Conservation (phyloP, 2,329 filamentous ascomycete species). For the Cercospora sp. region DNA sequence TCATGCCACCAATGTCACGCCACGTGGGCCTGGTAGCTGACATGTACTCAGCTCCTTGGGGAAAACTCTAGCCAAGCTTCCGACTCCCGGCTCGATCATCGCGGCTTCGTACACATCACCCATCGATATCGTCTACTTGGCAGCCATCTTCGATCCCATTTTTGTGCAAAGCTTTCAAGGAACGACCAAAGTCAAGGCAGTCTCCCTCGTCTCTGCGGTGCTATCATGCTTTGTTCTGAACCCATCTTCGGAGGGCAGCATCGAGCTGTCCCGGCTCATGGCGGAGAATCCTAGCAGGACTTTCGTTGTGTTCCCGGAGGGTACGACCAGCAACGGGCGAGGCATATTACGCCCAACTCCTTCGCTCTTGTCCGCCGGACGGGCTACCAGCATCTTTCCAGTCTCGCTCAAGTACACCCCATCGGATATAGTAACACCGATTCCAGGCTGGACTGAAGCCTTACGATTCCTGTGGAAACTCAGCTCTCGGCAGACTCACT, state of each 20-base stretch:
- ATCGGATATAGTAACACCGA: conserved; percentile 83
- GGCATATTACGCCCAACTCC: conserved; percentile 84
- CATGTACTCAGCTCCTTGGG: conserved; percentile 60
- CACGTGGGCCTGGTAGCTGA: conserved; percentile 21
- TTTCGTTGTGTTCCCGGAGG: conserved; percentile 89
- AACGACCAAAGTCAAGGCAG: conserved; percentile 65
- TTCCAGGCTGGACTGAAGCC: conserved; percentile 67
- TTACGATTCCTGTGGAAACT: conserved; percentile 79
- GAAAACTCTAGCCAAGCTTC: conserved; percentile 69
- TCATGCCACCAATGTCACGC: conserved; percentile 1
- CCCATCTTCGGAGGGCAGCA: conserved; percentile 28
- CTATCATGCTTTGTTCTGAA: conserved; percentile 52
- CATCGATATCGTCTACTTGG: conserved; percentile 88
- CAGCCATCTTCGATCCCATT: conserved; percentile 92
- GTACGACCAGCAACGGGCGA: conserved; percentile 88
- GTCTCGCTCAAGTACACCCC: conserved; percentile 87
- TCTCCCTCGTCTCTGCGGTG: conserved; percentile 76
- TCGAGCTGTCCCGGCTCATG: conserved; percentile 54
- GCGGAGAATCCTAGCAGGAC: conserved; percentile 69
- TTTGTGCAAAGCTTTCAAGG: conserved; percentile 82
- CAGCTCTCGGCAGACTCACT: conserved; percentile 80
- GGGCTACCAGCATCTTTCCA: conserved; percentile 78
- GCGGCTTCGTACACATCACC: conserved; percentile 90
- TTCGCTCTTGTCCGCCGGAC: conserved; percentile 66
- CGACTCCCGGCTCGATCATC: conserved; percentile 77